Conservation (phyloP, 371 early-diverging fungal genomes). For the Syncephalastrum monosporum region DNA sequence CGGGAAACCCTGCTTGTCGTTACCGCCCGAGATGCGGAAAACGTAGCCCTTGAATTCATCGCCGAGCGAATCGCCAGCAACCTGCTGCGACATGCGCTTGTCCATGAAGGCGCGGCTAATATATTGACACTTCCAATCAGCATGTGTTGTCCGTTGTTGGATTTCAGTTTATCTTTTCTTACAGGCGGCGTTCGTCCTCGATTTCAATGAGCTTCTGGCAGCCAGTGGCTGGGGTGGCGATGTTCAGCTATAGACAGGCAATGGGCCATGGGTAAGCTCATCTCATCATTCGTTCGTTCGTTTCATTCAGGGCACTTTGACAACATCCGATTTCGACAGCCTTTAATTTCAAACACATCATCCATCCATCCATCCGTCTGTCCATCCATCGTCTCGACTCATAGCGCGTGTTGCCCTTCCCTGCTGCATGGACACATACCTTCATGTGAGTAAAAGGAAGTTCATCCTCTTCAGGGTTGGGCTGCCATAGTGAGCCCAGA, state of each 20-base stretch:
- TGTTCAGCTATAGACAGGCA: slow-evolving; percentile 74
- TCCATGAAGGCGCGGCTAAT: slow-evolving; percentile 95
- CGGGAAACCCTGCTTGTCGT: slow-evolving; percentile 99
- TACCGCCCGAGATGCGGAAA: slow-evolving; percentile 98
- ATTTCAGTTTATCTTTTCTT: slow-evolving; percentile 30
- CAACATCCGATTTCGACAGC: not conserved
- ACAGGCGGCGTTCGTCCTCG: slow-evolving; percentile 91
- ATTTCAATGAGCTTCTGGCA: slow-evolving; percentile 95
- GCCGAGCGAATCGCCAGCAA: slow-evolving; percentile 94
- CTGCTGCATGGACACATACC: too few relatives aligned
- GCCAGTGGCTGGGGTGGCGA: slow-evolving; percentile 96
- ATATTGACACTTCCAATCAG: slow-evolving; percentile 1
- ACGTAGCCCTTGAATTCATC: slow-evolving; percentile 99
- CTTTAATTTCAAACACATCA: slow-evolving; percentile 5
- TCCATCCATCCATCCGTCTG: slow-evolving; percentile 13
- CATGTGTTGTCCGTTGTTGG: not conserved
- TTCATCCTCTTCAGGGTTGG: too few relatives aligned
- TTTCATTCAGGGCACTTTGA: not conserved
- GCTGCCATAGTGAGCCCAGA: too few relatives aligned
- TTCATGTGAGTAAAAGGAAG: too few relatives aligned
- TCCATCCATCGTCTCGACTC: slow-evolving; percentile 5
- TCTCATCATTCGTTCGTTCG: too few relatives aligned
- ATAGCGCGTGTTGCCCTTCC: too few relatives aligned
- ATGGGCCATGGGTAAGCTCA: not conserved
- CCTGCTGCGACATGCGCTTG: slow-evolving; percentile 96